Percentiles rank a stretch among this genome's conserved stretches.
Conservation (phyloP, 306 rosid species). For the Prunus davidiana region DNA sequence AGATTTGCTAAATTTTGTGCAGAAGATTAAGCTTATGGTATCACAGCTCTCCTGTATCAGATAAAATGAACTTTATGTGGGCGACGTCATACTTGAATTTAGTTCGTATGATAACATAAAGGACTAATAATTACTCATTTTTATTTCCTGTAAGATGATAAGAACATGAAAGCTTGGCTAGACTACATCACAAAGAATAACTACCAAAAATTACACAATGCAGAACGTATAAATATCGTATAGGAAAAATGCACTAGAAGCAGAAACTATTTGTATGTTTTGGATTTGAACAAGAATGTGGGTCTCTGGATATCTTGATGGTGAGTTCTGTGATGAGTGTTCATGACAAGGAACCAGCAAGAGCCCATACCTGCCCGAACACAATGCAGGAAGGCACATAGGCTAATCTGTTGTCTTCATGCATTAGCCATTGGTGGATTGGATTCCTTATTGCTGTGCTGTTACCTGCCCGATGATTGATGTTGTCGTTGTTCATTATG, state of each 20-base stretch:
- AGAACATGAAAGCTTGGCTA: conserved; percentile 32
- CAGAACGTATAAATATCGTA: conserved; percentile 29
- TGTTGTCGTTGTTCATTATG: conserved; percentile 63
- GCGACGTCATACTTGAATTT: background rate
- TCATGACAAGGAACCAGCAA: conserved; percentile 22
- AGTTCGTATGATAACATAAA: background rate
- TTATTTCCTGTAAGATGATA: conserved; percentile 37
- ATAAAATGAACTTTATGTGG: background rate
- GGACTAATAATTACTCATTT: conserved; percentile 17
- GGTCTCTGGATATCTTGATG: conserved; percentile 12
- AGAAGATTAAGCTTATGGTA: background rate
- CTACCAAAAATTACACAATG: conserved; percentile 35
- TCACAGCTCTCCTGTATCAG: background rate
- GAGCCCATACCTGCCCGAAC: conserved; percentile 9
- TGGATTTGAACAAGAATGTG: conserved; percentile 19
- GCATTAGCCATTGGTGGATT: background rate
- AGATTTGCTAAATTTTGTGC: background rate
- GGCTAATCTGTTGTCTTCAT: conserved; percentile 3
- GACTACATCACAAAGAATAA: conserved; percentile 34
- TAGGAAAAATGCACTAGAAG: conserved; percentile 21
- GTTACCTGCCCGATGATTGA: conserved; percentile 25
- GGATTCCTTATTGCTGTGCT: conserved; percentile 3
- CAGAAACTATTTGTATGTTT: conserved; percentile 13
- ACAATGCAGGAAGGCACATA: background rate
- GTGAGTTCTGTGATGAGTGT: conserved; percentile 22